Evolutionary conservation across 768 basidiomycete species (phyloP).

Genomic region (Russula brevipes): DNA sequence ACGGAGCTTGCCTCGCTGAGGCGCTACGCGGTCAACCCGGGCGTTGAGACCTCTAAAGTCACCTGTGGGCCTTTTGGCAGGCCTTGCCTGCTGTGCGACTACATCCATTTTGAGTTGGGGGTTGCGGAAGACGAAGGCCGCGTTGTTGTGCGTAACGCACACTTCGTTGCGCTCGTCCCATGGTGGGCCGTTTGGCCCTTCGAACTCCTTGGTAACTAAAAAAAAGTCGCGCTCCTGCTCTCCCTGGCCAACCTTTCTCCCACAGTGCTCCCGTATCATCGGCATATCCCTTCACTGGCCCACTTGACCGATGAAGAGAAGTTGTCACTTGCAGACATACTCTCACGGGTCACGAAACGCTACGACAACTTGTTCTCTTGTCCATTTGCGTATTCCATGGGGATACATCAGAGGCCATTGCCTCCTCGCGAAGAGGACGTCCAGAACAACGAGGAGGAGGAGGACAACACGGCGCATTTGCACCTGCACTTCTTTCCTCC

Average conservation of each 20-base stretch:
- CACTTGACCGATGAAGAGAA: constrained; percentile 60
- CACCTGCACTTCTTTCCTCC: constrained; percentile 89
- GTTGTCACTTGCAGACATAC: constrained; percentile 56
- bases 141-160: constrained; percentile 62
- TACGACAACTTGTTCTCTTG: constrained; percentile 81
- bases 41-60: constrained; percentile 39
- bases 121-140: constrained; percentile 45
- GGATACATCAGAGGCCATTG: constrained; percentile 79
- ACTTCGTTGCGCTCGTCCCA: constrained; percentile 83
- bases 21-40: constrained; percentile 40
- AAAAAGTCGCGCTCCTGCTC: neutral
- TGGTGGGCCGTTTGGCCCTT: constrained; percentile 98
- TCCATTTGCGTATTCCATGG: constrained; percentile 93
- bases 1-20: constrained; percentile 58
- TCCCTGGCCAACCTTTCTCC: constrained; percentile 8
- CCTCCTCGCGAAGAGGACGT: constrained; percentile 34
- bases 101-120: constrained; percentile 59
- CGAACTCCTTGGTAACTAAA: constrained; percentile 61
- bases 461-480: constrained; percentile 61
- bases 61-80: constrained; percentile 53
- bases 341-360: constrained; percentile 57
- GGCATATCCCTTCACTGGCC: constrained; percentile 70
- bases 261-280: constrained; percentile 66
- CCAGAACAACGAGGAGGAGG: constrained; percentile 40
- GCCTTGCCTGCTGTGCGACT: constrained; percentile 76